Base-by-base conservation (phyloP, 371 early-diverging fungal genomes). In the Capillidium rhysosporum region DNA sequence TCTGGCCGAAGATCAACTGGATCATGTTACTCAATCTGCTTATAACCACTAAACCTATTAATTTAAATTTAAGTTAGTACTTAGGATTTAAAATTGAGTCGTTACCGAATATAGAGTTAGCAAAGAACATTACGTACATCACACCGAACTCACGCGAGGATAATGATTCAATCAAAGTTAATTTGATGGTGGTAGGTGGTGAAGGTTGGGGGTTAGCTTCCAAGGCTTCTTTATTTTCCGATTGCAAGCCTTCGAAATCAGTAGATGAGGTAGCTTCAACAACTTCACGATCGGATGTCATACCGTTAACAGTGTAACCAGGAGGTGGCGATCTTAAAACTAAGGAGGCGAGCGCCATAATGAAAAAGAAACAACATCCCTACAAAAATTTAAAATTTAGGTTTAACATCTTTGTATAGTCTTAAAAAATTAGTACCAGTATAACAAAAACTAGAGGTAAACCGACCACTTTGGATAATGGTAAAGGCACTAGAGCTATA, bases 261-360 rank as follows among this genome's bases (percentile, higher is more conserved):
- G 38, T 20, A 43, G 29, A 1, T 44, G 21, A 1, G 23, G 23
- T 34, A 2, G 18, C 45, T 12, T 46, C 12, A 18, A 65, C 41
- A 59, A 69, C 69, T 61, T 68, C 60, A 55, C 59, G 45, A 52
- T 71, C 59, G 44, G 69, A 66, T 60, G 60, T 66, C 21, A 78
- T 64, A 7, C 77, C 78, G 20, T 72, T 69, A 56, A 70, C 63
- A 34, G 62, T 63, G 64, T 73, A 76, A 43, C 76, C 79, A 0
- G 77, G 78, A 10, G 81, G 78, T 10, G 81, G 81, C 54, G 76
- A 71, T 12, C 74, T 66, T 45, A 80, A 66, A 25, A 76, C 66
- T 49, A 69, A 59, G 30, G 69, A 48, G 26, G 64, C 55, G 41
- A 62, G 16, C 1, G 59, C 10, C 73, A 71, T 71, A 26, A 73